Evolutionary conservation across 2,329 filamentous ascomycete species (phyloP).

Genomic region (Alternaria solani): DNA sequence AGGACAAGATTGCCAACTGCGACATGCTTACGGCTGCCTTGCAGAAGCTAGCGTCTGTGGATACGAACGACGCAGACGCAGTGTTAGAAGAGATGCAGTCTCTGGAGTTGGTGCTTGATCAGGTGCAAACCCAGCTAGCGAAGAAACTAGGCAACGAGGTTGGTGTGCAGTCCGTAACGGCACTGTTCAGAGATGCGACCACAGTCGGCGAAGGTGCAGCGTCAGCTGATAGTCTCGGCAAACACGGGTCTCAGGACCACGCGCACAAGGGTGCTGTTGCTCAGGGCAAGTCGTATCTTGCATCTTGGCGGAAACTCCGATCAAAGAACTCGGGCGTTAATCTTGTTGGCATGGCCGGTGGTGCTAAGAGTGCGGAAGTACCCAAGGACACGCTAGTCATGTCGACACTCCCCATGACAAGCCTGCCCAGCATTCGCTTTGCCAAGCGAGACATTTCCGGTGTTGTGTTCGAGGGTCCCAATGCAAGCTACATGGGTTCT

Average conservation of each 20-base stretch:
- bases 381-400: conserved; percentile 68
- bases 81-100: conserved; percentile 94
- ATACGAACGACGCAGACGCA: conserved; percentile 89
- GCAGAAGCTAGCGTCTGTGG: conserved; percentile 80
- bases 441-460: conserved; percentile 74
- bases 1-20: conserved; percentile 93
- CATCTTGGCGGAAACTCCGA: conserved; percentile 88
- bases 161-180: conserved; percentile 76
- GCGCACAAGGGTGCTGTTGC: conserved; percentile 45
- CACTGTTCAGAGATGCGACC: conserved; percentile 76
- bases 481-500: conserved; percentile 89
- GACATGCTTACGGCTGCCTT: conserved; percentile 90
- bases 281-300: conserved; percentile 74
- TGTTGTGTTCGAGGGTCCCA: conserved; percentile 79
- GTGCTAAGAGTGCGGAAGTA: conserved; percentile 36
- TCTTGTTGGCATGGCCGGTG: conserved; percentile 57
- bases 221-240: conserved; percentile 34
- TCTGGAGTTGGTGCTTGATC: conserved; percentile 84
- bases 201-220: conserved; percentile 43
- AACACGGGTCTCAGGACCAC: conserved; percentile 44
- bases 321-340: conserved; percentile 81
- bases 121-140: conserved; percentile 76
- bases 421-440: conserved; percentile 76
- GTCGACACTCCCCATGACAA: conserved; percentile 68
- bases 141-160: conserved; percentile 95